Conservation (phyloP, 768 basidiomycete species). For the Psilocybe cubensis region DNA sequence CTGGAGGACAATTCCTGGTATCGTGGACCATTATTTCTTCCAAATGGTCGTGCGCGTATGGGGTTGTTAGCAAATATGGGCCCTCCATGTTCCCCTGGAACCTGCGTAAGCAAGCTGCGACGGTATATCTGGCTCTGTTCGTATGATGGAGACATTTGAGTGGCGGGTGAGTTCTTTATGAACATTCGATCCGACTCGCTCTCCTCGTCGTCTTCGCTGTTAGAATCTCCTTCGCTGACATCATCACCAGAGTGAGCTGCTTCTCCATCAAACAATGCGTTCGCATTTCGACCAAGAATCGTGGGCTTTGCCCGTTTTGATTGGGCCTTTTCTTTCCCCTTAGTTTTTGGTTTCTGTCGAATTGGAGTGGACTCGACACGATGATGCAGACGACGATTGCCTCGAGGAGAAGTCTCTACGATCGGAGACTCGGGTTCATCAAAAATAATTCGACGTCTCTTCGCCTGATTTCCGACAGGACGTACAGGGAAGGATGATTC, state of each 20-base stretch:
- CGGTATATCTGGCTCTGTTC: slow-evolving; percentile 74
- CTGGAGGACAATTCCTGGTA: slow-evolving; percentile 44
- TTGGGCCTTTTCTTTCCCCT: slow-evolving; percentile 14
- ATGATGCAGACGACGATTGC: slow-evolving; percentile 41
- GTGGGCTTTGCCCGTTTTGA: slow-evolving; percentile 27
- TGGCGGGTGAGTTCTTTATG: slow-evolving; percentile 62
- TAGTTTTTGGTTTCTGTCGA: slow-evolving; percentile 17
- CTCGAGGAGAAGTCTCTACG: slow-evolving; percentile 31
- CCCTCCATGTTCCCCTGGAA: slow-evolving; percentile 39
- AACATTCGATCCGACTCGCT: slow-evolving; percentile 73
- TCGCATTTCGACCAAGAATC: slow-evolving; percentile 26
- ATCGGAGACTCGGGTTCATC: slow-evolving; percentile 36
- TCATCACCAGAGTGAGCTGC: slow-evolving; percentile 86
- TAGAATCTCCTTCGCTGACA: slow-evolving; percentile 63
- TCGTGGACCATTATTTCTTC: slow-evolving; percentile 33
- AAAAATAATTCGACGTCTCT: slow-evolving; percentile 32
- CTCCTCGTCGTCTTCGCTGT: slow-evolving; percentile 56
- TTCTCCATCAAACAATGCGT: slow-evolving; percentile 64
- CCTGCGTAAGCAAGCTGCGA: slow-evolving; percentile 75
- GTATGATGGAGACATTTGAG: slow-evolving; percentile 73
- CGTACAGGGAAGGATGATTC: slow-evolving; percentile 34
- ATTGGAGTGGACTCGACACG: slow-evolving; percentile 35
- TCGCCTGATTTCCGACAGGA: slow-evolving; percentile 19
- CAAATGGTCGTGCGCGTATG: slow-evolving; percentile 46
- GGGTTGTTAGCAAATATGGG: slow-evolving; percentile 64